Percentiles rank a stretch among this genome's conserved stretches.
Evolutionary conservation across 805 yeast species (phyloP).

Genomic region (Metschnikowia dekortorum): DNA sequence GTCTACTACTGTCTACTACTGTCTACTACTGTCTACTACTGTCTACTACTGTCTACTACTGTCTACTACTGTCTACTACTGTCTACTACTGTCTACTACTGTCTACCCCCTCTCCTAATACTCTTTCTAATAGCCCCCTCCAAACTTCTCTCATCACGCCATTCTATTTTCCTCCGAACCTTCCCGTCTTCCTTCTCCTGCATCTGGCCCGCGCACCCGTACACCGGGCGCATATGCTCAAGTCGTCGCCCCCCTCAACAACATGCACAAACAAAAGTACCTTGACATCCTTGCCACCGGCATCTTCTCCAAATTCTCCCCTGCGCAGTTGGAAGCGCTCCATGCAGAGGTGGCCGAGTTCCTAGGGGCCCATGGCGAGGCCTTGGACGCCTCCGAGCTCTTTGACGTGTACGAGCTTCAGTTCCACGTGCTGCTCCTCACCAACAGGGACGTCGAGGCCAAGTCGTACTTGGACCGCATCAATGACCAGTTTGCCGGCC

Average conservation of each 20-base stretch:
- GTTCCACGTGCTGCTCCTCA: constrained; percentile 56
- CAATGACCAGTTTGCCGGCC: constrained; percentile 62
- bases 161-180: no score
- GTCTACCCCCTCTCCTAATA: no score
- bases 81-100: no score
- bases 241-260: neutral
- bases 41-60: no score
- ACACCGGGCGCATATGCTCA: neutral
- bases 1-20: no score
- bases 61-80: no score
- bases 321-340: constrained; percentile 38
- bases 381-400: constrained; percentile 42
- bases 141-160: no score
- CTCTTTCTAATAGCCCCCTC: no score
- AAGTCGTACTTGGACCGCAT: constrained; percentile 58
- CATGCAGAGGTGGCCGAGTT: constrained; percentile 39
- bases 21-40: no score
- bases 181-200: no score
- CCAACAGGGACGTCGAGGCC: constrained; percentile 71
- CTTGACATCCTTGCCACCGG: constrained; percentile 28
- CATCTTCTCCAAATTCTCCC: constrained; percentile 45
- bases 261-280: constrained; percentile 10
- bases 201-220: neutral
- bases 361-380: constrained; percentile 26
- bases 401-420: constrained; percentile 66